Percentiles rank a stretch among this genome's conserved stretches.
phyloP scores from a whole-genome alignment of 2,329 filamentous ascomycete species.

The Madurella fahalii region DNA sequence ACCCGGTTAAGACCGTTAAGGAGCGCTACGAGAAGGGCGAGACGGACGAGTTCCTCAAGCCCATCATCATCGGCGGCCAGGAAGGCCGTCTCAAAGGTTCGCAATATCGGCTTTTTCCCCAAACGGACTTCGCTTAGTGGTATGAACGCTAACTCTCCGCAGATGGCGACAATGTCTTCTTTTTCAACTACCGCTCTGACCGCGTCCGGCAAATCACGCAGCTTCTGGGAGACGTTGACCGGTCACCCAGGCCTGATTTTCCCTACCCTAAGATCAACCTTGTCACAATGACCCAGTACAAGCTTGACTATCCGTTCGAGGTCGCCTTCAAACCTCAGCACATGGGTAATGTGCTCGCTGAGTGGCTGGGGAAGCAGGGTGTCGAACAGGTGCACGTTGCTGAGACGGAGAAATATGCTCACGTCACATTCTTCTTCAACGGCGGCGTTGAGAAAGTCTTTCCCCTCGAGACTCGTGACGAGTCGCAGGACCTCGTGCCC shows the following conservation, averaged over 20 bases:
- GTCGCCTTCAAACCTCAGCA: slow-evolving; percentile 90
- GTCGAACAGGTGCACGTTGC: slow-evolving; percentile 94
- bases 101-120: slow-evolving; percentile 18
- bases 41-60: slow-evolving; percentile 97
- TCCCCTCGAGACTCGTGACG: slow-evolving; percentile 83
- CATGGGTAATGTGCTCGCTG: slow-evolving; percentile 97
- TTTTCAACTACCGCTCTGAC: slow-evolving; percentile 99
- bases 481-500: slow-evolving; percentile 71
- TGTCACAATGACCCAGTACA: slow-evolving; percentile 98
- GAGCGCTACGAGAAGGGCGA: slow-evolving; percentile 83
- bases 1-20: slow-evolving; percentile 82
- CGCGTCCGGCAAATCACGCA: slow-evolving; percentile 95
- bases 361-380: slow-evolving; percentile 87
- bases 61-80: slow-evolving; percentile 88
- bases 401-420: slow-evolving; percentile 98
- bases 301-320: slow-evolving; percentile 87
- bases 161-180: slow-evolving; percentile 95
- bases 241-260: slow-evolving; percentile 86
- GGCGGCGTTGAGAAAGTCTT: slow-evolving; percentile 97
- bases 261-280: slow-evolving; percentile 87
- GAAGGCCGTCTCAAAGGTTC: slow-evolving; percentile 79
- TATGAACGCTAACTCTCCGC: slow-evolving; percentile 13
- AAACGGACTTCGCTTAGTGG: not conserved
- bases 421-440: slow-evolving; percentile 99
- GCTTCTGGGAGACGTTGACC: slow-evolving; percentile 86